phyloP scores from a whole-genome alignment of 2,329 filamentous ascomycete species.

The Penicillium oxalicum region DNA sequence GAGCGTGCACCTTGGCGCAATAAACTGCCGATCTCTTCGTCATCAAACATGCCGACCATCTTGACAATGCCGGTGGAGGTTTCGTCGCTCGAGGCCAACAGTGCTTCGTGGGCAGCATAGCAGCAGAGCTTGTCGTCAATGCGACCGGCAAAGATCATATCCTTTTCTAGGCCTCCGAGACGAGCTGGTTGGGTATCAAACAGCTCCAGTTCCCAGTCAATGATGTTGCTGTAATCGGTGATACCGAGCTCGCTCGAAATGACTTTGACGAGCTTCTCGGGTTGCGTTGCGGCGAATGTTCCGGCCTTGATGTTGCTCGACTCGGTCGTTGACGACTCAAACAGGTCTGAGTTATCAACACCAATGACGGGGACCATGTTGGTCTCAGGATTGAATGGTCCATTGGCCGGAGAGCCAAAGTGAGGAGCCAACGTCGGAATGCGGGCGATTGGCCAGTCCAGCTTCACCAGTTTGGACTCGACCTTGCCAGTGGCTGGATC shows the following conservation, averaged over 20 bases:
- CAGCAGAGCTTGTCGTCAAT: conserved; percentile 98
- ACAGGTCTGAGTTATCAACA: conserved; percentile 64
- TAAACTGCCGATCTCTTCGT: conserved; percentile 90
- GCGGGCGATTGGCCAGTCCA: conserved; percentile 89
- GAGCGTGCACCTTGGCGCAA: conserved; percentile 83
- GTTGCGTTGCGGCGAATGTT: conserved; percentile 77
- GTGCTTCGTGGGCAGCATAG: conserved; percentile 79
- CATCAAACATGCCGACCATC: conserved; percentile 88
- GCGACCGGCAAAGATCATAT: conserved; percentile 90
- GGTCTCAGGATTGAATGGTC: conserved; percentile 77
- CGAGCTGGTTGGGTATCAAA: conserved; percentile 84
- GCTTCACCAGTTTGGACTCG: conserved; percentile 72
- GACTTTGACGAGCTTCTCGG: conserved; percentile 73
- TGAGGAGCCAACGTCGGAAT: conserved; percentile 91
- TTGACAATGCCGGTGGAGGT: conserved; percentile 63
- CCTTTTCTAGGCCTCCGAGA: conserved; percentile 76
- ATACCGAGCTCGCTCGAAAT: conserved; percentile 76
- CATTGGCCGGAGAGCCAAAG: conserved; percentile 67
- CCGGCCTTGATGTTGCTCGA: conserved; percentile 44
- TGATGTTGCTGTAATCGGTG: conserved; percentile 63
- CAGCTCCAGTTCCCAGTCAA: conserved; percentile 96
- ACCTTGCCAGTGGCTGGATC: conserved; percentile 70
- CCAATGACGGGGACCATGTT: conserved; percentile 93
- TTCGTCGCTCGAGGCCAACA: conserved; percentile 60
- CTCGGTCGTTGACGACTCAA: conserved; percentile 25